Evolutionary conservation across 2,329 filamentous ascomycete species (phyloP), one percentile per base, ranked within the genome.

Genomic region (Aspergillus versicolor): DNA sequence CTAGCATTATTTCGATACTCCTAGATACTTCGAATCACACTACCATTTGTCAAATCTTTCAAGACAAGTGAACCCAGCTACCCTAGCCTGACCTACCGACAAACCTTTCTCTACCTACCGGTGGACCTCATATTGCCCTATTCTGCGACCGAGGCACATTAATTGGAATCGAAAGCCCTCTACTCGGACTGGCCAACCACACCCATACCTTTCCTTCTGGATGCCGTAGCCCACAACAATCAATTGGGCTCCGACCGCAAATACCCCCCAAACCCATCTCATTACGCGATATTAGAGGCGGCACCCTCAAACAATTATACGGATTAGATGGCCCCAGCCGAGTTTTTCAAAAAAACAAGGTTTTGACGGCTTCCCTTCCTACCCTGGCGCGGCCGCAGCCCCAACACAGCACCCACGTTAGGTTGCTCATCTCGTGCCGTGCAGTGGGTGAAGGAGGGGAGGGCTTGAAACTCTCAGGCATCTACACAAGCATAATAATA

Each of bases 361-460:
- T 53, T 63, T 57, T 55, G 32, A 56, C 54, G 48, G 61, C 63
- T 68, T 64, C 61, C 65, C 69, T 72, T 63, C 63, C 63, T 61
- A 51, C 57, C 57, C 61, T 62, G 52, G 60, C 50, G 50, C 58
- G 59, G 61, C 63, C 63, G 60, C 58, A 55, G 50, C 52, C 56
- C 34, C 30, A 37, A 30, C 54, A 54, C 50, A 62, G 60, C 59
- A 62, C 48, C 56, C 54, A 47, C 27, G 58, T 40, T 43, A 46
- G 55, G 61, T 63, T 47, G 60, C 63, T 67, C 59, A 59, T 60
- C 65, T 61, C 62, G 63, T 64, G 58, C 62, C 58, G 67, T 63
- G 63, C 62, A 67, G 63, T 63, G 65, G 63, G 67, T 62, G 56
- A 63, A 66, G 67, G 65, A 68, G 63, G 65, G 69, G 65, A 67